A percentile compares a stretch with the other conserved stretches of the same genome.
These are phyloP conservation scores for Typha latifolia DNA, from an alignment of 176 grass and related monocot species.

Conservation along the genomic window DNA sequence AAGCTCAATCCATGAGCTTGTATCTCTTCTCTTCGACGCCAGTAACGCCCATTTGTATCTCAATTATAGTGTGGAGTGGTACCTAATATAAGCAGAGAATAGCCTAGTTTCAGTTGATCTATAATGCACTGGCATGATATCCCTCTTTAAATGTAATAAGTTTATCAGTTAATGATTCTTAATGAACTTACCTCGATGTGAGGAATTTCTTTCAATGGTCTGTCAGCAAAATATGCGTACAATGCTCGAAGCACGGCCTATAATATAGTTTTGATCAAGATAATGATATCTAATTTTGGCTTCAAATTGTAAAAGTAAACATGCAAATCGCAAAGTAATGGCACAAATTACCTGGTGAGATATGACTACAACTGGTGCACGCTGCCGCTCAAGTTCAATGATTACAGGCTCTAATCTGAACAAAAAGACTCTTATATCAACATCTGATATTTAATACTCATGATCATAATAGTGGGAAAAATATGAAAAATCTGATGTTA, in stretches of 20 bases:
- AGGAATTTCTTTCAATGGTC: constrained; percentile 82
- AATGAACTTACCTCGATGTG: constrained; percentile 57
- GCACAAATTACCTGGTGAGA: constrained; percentile 72
- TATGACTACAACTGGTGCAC: constrained; percentile 95
- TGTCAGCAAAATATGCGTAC: constrained; percentile 95
- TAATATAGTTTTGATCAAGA: constrained; percentile 1
- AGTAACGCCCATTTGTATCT: constrained; percentile 97
- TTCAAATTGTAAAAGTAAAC: constrained; percentile 6
- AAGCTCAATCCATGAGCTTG: constrained; percentile 87
- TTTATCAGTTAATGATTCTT: background rate
- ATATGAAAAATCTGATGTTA: background rate
- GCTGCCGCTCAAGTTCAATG: constrained; percentile 91
- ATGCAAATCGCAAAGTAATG: constrained; percentile 4
- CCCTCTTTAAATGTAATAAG: too few relatives aligned
- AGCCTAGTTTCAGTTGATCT: too few relatives aligned
- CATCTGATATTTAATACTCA: background rate
- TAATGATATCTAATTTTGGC: constrained; percentile 13
- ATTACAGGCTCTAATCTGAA: constrained; percentile 91
- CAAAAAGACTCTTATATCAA: constrained; percentile 14
- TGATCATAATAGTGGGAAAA: background rate
- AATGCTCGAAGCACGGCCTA: constrained; percentile 96
- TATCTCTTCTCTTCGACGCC: constrained; percentile 97
- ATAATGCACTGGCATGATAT: too few relatives aligned
- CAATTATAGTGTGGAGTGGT: constrained; percentile 92
- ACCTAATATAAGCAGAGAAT: constrained; percentile 30